These are phyloP conservation scores for Xanthoparmelia taractica DNA, from an alignment of 495 filamentous ascomycete genomes.

Conservation along the genomic window DNA sequence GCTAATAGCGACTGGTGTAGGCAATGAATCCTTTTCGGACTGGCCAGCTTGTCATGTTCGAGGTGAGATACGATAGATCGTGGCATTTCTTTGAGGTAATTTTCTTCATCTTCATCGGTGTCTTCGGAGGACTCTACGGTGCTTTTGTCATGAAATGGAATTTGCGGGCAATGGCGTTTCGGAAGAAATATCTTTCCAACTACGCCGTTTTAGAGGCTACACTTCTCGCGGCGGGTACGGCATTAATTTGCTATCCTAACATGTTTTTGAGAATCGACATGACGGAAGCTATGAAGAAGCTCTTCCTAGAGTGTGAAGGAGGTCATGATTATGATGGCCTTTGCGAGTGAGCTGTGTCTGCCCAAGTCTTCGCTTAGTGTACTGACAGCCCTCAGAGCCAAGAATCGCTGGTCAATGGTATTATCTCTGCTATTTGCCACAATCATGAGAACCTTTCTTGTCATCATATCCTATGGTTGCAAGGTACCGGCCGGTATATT, in stretches of 20 bases:
- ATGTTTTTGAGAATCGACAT: constrained; percentile 95
- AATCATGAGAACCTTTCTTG: constrained; percentile 68
- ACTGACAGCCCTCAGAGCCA: constrained; percentile 35
- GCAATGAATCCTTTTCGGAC: constrained; percentile 97
- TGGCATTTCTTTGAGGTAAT: constrained; percentile 98
- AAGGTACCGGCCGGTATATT: constrained; percentile 98
- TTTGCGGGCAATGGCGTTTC: constrained; percentile 78
- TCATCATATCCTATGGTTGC: constrained; percentile 96
- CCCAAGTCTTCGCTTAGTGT: neutral
- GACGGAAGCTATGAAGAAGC: constrained; percentile 98
- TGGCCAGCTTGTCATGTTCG: constrained; percentile 99
- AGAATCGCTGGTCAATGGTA: constrained; percentile 71
- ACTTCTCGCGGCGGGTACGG: constrained; percentile 72
- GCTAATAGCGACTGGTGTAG: constrained; percentile 19
- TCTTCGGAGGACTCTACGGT: constrained; percentile 93
- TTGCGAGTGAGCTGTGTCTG: constrained; percentile 56
- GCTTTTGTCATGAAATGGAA: constrained; percentile 99
- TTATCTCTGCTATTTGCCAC: constrained; percentile 75
- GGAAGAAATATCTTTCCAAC: constrained; percentile 83
- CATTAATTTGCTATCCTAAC: constrained; percentile 90
- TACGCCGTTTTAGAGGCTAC: constrained; percentile 87
- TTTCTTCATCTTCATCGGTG: constrained; percentile 84
- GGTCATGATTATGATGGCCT: constrained; percentile 85
- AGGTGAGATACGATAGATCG: constrained; percentile 87
- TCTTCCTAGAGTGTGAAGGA: constrained; percentile 92